Conservation (phyloP, 306 rosid genomes). For the Sechiopsis laciniata region DNA sequence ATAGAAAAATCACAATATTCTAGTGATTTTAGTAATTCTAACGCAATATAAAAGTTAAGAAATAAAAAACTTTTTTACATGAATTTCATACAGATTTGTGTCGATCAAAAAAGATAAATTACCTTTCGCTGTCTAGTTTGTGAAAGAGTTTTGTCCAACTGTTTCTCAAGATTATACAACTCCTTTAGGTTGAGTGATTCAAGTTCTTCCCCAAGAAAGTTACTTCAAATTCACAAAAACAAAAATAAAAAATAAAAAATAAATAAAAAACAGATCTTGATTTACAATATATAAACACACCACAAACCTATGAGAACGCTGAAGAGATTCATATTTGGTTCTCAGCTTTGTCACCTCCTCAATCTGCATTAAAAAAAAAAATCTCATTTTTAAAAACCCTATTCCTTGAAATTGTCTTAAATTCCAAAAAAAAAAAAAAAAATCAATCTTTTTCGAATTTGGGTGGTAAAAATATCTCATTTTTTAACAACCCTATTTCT, state of each 20-base stretch:
- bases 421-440: too few relatives aligned
- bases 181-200: slow-evolving; percentile 53
- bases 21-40: background rate
- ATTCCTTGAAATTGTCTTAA: background rate
- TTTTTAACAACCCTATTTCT: too few relatives aligned
- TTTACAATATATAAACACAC: background rate
- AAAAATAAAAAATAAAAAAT: background rate
- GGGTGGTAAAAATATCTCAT: too few relatives aligned
- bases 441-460: too few relatives aligned
- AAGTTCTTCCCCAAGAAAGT: slow-evolving; percentile 71
- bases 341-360: slow-evolving; percentile 49
- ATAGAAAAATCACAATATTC: background rate
- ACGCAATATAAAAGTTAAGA: background rate
- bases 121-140: slow-evolving; percentile 55
- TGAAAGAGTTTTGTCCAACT: slow-evolving; percentile 50
- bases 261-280: background rate
- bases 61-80: background rate
- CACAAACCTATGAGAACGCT: slow-evolving; percentile 50
- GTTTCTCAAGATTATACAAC: slow-evolving; percentile 53
- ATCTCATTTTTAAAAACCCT: background rate
- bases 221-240: slow-evolving; percentile 35
- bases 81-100: background rate
- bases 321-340: slow-evolving; percentile 57
- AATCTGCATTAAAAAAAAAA: slow-evolving; percentile 22
- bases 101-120: slow-evolving; percentile 6